Evolutionary conservation across 441 rosid genomes (phyloP), one percentile per base, ranked within the genome.

Genomic region (Manihot esculenta): DNA sequence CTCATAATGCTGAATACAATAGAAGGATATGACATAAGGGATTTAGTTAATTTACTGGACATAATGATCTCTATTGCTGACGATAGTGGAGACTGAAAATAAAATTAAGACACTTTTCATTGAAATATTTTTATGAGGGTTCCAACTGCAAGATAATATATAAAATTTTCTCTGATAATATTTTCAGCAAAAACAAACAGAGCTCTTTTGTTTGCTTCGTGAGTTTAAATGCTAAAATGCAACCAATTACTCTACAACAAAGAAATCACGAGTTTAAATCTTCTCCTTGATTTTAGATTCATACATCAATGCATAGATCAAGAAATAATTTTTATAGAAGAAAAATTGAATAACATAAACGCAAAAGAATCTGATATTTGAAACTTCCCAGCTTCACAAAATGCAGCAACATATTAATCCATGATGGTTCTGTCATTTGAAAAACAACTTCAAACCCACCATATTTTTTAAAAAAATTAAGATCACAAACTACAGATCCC

Each of bases 401-500:
- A 68, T 41, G 61, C 62, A 44, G 54, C 38, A 69, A 53, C 42
- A 58, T 56, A 58, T 13, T 10, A 45, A 69, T 11, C 13, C 24
- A 60, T 5, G 11, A 65, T 38, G 42, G 42, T 15, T 0, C 42
- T 11, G 7, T 30, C 58, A 15, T 20, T 54, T 13, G 50, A 35
- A 67, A 44, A 44, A 56, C 24, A 68, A 13, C 41, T 45, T 45
- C n/a, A 45, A 69, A 35, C 4, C 55, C 30, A 33, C 57, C 7
- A 45, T 17, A 44, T 63, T 44, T 50, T 11, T 44, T 58, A 18
- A 1, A 41, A 0, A 5, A 38, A 57, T 47, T 57, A 27, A 27
- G 7, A 45, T 17, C 56, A 57, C 62, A 69, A 45, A 58, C 53
- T 41, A 68, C 14, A 56, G 21, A 47, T 38, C 15, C 63, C 38